Evolutionary conservation across 2,329 filamentous ascomycete genomes (phyloP), one percentile per base, ranked within the genome.

Genomic region (Alternaria consortialis): DNA sequence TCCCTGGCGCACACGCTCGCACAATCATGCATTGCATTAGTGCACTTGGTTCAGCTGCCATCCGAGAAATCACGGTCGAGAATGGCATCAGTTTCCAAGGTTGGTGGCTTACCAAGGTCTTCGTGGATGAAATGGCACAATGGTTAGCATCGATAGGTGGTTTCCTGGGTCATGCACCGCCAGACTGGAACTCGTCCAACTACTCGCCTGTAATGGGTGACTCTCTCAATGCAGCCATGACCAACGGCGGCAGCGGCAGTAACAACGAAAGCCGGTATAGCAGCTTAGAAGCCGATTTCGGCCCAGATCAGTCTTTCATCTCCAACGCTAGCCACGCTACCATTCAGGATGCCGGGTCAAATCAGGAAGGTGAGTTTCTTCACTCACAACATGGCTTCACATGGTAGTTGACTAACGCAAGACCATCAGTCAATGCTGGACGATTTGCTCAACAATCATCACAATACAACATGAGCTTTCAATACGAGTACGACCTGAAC

Each of bases 31-130:
- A 90, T 79, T 92, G 89, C 66, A 89, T 94, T 40, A 90, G 92
- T 69, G 86, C 89, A 25, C 83, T 95, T 23, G 90, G 91, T 12
- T 92, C 90, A 7, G 88, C 91, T 20, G 90, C 92, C 17, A 88
- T 95, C 82, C 86, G 92, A 56, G 93, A 96, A 70, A 86, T 96
- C 58, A 95, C 92, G 0, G 88, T 95, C 52, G 85, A 88, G 40
- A 89, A 91, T 66, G 91, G 90, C 17, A 88, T 90, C 74, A 94
- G 91, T 73, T 96, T 94, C 73, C 90, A 91, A n/a, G 90, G 91
- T 6, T 96, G 93, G 93, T 95, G 92, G 92, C 91, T 97, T 59
- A 93, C 93, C 4, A 97, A 97, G 77, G 94, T 94, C 59, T 98
- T 94, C 85, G 87, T 97, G 53, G 94, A 97, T 73, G 94, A 98